phyloP scores from a whole-genome alignment of 768 basidiomycete species.

The Termitomyces eurrhizus region DNA sequence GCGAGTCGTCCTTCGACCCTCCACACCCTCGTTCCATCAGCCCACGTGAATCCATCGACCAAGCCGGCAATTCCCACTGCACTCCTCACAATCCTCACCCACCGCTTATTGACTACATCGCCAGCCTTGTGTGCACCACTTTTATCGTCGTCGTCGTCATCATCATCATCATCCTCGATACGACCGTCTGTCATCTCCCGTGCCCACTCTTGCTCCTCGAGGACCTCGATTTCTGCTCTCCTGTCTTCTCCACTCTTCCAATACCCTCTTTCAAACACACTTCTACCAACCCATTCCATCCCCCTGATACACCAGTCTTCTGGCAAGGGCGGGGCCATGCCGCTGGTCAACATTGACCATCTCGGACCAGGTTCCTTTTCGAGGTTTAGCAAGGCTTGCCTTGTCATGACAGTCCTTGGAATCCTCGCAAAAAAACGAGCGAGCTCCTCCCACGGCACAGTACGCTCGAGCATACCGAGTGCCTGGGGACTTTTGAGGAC shows the following conservation, averaged over 20 bases:
- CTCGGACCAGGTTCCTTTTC: conserved; percentile 35
- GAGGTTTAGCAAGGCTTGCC: conserved; percentile 27
- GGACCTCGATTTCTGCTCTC: conserved; percentile 71
- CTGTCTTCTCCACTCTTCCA: conserved; percentile 82
- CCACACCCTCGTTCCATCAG: conserved; percentile 57
- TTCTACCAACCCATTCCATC: conserved; percentile 92
- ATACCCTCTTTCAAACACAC: conserved; percentile 89
- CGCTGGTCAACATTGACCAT: conserved; percentile 66
- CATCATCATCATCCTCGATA: conserved; percentile 75
- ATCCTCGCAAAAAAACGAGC: conserved; percentile 57
- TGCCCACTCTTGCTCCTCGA: conserved; percentile 52
- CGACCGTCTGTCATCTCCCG: conserved; percentile 66
- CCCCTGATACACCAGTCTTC: conserved; percentile 97
- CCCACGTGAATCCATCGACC: conserved; percentile 77
- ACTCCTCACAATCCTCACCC: conserved; percentile 72
- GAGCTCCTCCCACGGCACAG: conserved; percentile 82
- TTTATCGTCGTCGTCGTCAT: conserved; percentile 24
- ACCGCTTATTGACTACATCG: conserved; percentile 51
- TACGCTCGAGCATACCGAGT: conserved; percentile 62
- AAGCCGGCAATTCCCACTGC: conserved; percentile 61
- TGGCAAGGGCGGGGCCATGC: conserved; percentile 67
- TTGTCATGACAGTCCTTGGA: conserved; percentile 48
- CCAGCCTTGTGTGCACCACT: conserved; percentile 18
- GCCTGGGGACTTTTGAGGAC: conserved; percentile 62
- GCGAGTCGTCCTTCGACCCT: conserved; percentile 59